Conservation (phyloP, 192 early-diverging fungal genomes). For the Coemansia sp. region DNA sequence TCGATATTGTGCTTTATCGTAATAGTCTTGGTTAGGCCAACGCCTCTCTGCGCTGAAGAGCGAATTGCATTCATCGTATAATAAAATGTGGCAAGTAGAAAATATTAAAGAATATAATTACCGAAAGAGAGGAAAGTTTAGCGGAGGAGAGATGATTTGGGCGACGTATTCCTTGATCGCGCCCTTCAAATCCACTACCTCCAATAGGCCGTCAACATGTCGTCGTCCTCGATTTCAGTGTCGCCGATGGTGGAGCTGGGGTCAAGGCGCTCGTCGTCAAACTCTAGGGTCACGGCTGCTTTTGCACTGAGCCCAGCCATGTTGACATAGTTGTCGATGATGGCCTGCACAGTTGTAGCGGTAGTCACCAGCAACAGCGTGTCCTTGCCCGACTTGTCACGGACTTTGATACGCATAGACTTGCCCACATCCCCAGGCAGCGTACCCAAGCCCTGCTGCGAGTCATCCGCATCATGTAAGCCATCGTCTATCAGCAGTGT, state of each 20-base stretch:
- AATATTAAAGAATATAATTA: background rate
- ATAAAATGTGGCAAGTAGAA: background rate
- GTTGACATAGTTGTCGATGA: slow-evolving; percentile 54
- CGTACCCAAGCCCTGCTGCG: background rate
- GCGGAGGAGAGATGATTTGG: background rate
- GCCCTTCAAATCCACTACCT: slow-evolving; percentile 4
- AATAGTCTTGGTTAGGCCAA: slow-evolving; percentile 2
- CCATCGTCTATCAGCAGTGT: background rate
- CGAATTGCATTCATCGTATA: slow-evolving; percentile 2
- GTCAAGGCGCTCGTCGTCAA: slow-evolving; percentile 61
- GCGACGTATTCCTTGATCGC: background rate
- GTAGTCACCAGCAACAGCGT: slow-evolving; percentile 34
- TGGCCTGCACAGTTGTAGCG: slow-evolving; percentile 46
- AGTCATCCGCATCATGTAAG: no score
- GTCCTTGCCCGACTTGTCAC: slow-evolving; percentile 35
- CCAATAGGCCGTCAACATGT: slow-evolving; percentile 58
- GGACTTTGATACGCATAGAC: slow-evolving; percentile 42
- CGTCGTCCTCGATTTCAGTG: slow-evolving; percentile 63
- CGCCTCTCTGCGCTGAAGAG: slow-evolving; percentile 2
- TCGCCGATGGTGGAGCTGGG: slow-evolving; percentile 47
- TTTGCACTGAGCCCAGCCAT: slow-evolving; percentile 30
- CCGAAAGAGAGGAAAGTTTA: background rate
- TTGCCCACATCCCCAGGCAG: slow-evolving; percentile 9
- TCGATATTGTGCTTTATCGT: slow-evolving; percentile 33
- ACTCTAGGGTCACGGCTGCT: slow-evolving; percentile 44